Evolutionary conservation across 805 yeast genomes (phyloP).

Genomic region (Zygosaccharomyces bailii): DNA sequence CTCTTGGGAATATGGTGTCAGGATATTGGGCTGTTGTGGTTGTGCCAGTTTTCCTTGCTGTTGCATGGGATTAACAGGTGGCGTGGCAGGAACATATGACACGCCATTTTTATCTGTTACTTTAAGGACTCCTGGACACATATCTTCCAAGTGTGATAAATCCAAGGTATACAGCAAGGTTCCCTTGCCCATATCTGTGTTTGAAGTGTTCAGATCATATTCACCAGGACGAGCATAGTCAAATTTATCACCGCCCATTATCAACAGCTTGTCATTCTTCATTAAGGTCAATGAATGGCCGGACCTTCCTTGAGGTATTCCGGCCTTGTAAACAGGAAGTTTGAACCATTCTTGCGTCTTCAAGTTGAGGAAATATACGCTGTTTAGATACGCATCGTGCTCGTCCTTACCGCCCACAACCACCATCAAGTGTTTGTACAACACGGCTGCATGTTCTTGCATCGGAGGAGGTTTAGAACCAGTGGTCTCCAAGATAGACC

Average conservation of each 20-base stretch:
- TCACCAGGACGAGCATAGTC: constrained; percentile 55
- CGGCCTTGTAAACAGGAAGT: constrained; percentile 42
- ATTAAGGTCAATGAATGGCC: constrained; percentile 85
- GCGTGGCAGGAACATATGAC: constrained; percentile 21
- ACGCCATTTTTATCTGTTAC: constrained; percentile 31
- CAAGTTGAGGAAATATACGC: constrained; percentile 73
- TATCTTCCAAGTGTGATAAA: constrained; percentile 35
- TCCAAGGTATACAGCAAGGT: constrained; percentile 65
- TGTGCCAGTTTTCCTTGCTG: constrained; percentile 7
- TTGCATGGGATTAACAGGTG: constrained; percentile 12
- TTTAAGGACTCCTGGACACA: constrained; percentile 41
- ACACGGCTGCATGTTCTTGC: constrained; percentile 85
- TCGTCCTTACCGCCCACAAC: constrained; percentile 86
- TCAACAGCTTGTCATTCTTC: constrained; percentile 61
- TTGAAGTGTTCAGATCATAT: constrained; percentile 51
- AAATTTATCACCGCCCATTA: constrained; percentile 89
- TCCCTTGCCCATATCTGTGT: constrained; percentile 51
- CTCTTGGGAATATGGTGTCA: constrained; percentile 28
- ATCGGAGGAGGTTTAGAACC: constrained; percentile 67
- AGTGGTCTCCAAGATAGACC: constrained; percentile 68
- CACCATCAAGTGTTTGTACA: constrained; percentile 74
- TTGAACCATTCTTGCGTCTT: constrained; percentile 69
- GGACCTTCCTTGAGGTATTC: constrained; percentile 75
- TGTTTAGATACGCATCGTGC: constrained; percentile 63
- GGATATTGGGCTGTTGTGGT: constrained; percentile 23